A percentile compares a stretch with the other conserved stretches of the same genome.
phyloP scores from a whole-genome alignment of 371 early-diverging fungal species.

The Choanephora cucurbitarum region DNA sequence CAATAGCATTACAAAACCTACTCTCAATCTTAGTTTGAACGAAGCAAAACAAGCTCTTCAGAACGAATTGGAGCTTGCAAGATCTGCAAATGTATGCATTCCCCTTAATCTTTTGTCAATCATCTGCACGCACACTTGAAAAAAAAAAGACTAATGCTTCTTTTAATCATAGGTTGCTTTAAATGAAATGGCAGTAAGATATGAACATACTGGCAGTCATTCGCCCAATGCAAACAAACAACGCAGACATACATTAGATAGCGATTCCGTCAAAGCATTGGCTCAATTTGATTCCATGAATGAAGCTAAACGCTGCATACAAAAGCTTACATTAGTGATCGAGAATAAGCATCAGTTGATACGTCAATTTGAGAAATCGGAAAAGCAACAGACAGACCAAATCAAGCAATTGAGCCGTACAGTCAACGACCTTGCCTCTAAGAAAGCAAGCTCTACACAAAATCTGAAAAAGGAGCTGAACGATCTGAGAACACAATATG shows the following conservation, averaged over 20 bases:
- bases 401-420: conserved; percentile 52
- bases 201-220: too few relatives aligned
- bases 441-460: conserved; percentile 11
- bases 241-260: conserved; percentile 22
- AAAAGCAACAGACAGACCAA: conserved; percentile 52
- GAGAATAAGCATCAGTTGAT: conserved; percentile 46
- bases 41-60: conserved; percentile 16
- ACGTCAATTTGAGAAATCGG: conserved; percentile 48
- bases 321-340: conserved; percentile 12
- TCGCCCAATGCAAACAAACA: conserved; percentile 1
- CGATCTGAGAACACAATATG: conserved; percentile 48
- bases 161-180: too few relatives aligned
- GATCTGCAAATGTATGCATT: conserved; percentile 12
- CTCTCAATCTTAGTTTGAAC: not conserved
- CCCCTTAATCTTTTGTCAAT: too few relatives aligned
- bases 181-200: too few relatives aligned
- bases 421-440: conserved; percentile 18
- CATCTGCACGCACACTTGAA: not conserved
- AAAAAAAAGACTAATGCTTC: too few relatives aligned
- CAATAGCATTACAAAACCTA: not conserved
- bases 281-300: conserved; percentile 5
- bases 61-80: conserved; percentile 16
- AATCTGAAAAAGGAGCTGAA: conserved; percentile 29
- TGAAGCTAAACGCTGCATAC: conserved; percentile 13
- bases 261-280: not conserved